These are phyloP conservation scores for Microdochium paspali DNA, from an alignment of 2,329 filamentous ascomycete species.

Conservation along the genomic window DNA sequence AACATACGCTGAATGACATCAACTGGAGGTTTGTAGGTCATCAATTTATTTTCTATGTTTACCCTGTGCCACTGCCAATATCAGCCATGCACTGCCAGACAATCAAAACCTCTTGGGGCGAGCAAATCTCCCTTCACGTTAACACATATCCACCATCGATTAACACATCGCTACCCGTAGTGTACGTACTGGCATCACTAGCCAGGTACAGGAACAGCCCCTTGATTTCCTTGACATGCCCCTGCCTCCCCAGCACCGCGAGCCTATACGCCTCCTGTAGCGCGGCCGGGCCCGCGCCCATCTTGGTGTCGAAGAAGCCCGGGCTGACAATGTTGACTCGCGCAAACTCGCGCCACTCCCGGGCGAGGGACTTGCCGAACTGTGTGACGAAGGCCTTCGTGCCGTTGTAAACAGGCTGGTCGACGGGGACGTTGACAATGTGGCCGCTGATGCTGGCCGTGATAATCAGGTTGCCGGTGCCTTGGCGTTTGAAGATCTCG, in stretches of 20 bases:
- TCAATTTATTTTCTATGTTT: too few species aligned
- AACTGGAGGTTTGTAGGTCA: too few species aligned
- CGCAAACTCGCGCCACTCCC: conserved; percentile 48
- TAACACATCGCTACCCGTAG: conserved; percentile 37
- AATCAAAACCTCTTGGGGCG: too few species aligned
- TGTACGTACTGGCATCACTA: conserved; percentile 40
- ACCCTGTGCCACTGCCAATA: too few species aligned
- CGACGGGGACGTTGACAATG: conserved; percentile 40
- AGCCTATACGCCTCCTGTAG: conserved; percentile 39
- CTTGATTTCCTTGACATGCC: conserved; percentile 57
- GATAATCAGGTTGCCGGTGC: conserved; percentile 40
- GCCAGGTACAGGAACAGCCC: conserved; percentile 44
- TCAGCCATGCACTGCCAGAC: too few species aligned
- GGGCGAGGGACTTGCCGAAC: conserved; percentile 42
- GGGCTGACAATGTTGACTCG: conserved; percentile 46
- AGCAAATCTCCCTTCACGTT: not conserved
- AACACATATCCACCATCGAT: conserved; percentile 28
- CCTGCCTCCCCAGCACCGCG: conserved; percentile 44
- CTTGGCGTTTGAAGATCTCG: conserved; percentile 30
- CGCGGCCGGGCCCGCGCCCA: conserved; percentile 33
- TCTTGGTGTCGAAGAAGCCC: conserved; percentile 46
- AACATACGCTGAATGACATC: too few species aligned
- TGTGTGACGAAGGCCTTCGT: conserved; percentile 47
- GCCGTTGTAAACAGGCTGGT: conserved; percentile 47
- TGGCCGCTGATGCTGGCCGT: conserved; percentile 33